phyloP scores from a whole-genome alignment of 148 eudicot species.

The Chenopodium suecicum region DNA sequence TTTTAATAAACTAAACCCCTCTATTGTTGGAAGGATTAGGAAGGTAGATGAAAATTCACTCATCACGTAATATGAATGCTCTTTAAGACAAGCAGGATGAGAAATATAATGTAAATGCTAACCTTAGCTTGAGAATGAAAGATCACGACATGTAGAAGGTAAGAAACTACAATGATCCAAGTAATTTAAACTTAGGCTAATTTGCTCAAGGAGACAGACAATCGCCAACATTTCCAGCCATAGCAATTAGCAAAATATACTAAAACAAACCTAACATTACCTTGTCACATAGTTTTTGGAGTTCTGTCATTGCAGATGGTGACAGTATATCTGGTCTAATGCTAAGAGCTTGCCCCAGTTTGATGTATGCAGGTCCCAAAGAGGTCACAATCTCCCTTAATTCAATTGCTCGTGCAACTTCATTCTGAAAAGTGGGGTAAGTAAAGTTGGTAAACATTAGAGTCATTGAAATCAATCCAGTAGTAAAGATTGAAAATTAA shows the following conservation, averaged over 20 bases:
- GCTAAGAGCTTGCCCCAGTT: slow-evolving; percentile 99
- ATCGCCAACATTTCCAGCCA: not conserved
- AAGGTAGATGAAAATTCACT: no score
- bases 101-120: not conserved
- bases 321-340: slow-evolving; percentile 97
- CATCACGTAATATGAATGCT: no score
- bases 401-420: slow-evolving; percentile 98
- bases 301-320: slow-evolving; percentile 91
- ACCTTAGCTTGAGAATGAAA: not conserved
- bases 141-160: not conserved
- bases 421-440: slow-evolving; percentile 54
- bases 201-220: not conserved
- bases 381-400: slow-evolving; percentile 96
- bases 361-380: slow-evolving; percentile 98
- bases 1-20: no score
- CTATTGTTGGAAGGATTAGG: no score
- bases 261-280: slow-evolving; percentile 33
- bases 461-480: not conserved
- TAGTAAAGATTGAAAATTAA: not conserved
- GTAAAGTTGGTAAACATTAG: not conserved
- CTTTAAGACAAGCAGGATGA: not conserved
- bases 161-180: not conserved
- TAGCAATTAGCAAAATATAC: not conserved
- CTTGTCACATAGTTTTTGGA: slow-evolving; percentile 99
- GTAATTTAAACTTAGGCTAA: not conserved